Base-by-base conservation (phyloP, 2,329 filamentous ascomycete species). In the Pseudogymnoascus sp. region DNA sequence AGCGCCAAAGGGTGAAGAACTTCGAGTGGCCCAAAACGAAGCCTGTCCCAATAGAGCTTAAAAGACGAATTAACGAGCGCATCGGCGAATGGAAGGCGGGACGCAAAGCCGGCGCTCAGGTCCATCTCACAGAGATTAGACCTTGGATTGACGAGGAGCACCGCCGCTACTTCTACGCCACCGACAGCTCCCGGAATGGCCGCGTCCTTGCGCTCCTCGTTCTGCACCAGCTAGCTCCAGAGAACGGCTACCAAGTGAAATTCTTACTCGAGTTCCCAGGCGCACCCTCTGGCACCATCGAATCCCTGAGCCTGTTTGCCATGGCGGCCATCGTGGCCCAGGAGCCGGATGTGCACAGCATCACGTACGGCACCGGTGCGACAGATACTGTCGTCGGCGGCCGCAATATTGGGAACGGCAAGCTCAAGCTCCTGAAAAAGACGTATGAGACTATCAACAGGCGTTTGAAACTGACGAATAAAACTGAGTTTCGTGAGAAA, bases 231-330 rank as follows among this genome's bases (percentile, higher is more conserved):
- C 84, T 97, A 28, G 84, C 89, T 3, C 90, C 91, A 1, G 80
- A 84, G 37, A 85, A 95, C 73, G 92, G 92, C 62, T 95, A 91
- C 85, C 92, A 97, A 78, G 88, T 96, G 73, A 97, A 97, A 79
- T 96, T 94, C 80, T 90, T 89, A n/a, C 85, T 97, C 62, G 91
- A 97, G 75, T 96, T 97, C 80, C 92, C 92, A 0, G 85, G 84
- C 25, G 84, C 92, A 0, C 89, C 92, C n/a, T 90, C 85, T 50
- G 92, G 92, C 56, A 88, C 90, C 35, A 96, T 96, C 66, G 92
- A 97, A 77, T 83, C 88, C 42, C 83, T 94, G 42, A 89, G 95
- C 69, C 85, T 89, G 38, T 83, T 88, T 71, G 84, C 88, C 0
- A 81, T 95, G 65, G 71, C 75, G 5, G 71, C 72, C 42, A 74